Evolutionary conservation across 2,329 filamentous ascomycete species (phyloP).

Genomic region (Nigrograna mackinnonii): DNA sequence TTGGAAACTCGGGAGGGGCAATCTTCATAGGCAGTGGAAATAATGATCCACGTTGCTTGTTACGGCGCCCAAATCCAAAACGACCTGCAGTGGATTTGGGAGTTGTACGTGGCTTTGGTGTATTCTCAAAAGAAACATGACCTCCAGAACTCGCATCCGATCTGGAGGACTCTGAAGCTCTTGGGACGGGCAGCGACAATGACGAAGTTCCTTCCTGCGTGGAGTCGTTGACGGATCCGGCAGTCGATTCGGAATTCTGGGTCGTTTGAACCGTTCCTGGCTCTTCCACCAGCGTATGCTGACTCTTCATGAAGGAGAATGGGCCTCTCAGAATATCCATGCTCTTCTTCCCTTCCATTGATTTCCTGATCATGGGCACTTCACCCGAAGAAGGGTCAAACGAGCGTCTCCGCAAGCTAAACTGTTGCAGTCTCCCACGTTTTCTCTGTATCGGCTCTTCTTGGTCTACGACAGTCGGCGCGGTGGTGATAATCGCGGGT

Average conservation of each 20-base stretch:
- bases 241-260: constrained; percentile 48
- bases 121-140: constrained; percentile 39
- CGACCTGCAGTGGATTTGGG: constrained; percentile 65
- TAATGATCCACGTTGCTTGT: constrained; percentile 69
- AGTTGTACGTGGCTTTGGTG: constrained; percentile 50
- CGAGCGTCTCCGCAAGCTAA: constrained; percentile 37
- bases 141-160: constrained; percentile 79
- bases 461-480: constrained; percentile 66
- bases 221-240: constrained; percentile 65
- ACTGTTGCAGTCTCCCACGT: constrained; percentile 38
- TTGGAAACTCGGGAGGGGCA: constrained; percentile 50
- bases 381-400: constrained; percentile 38
- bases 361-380: constrained; percentile 36
- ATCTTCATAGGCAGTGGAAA: constrained; percentile 88
- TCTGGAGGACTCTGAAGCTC: constrained; percentile 83
- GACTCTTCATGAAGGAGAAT: constrained; percentile 31
- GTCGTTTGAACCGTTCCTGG: constrained; percentile 65
- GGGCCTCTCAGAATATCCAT: constrained; percentile 24
- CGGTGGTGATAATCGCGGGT: constrained; percentile 85
- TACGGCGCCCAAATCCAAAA: constrained; percentile 78
- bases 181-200: constrained; percentile 65
- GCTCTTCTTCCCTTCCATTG: constrained; percentile 38
- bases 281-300: constrained; percentile 37
- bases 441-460: constrained; percentile 25
- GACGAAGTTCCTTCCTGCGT: constrained; percentile 64